Conservation (phyloP, 164 flowering plant species). For the Stephania japonica region DNA sequence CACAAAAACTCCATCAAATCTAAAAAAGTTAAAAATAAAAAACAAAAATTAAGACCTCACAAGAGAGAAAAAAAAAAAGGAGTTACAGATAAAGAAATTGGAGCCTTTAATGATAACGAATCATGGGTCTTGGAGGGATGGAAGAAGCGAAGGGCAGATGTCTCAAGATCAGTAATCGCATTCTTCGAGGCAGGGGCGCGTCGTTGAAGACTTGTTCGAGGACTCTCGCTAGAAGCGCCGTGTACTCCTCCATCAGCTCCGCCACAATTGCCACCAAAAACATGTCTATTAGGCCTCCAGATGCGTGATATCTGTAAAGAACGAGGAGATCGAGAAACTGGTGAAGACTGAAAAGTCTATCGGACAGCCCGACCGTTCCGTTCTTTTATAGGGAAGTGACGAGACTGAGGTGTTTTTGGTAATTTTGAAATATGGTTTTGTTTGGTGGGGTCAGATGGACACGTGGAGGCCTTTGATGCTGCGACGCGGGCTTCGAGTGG, state of each 20-base stretch:
- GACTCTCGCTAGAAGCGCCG: slow-evolving; percentile 48
- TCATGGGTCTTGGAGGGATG: slow-evolving; percentile 7
- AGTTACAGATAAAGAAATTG: too few species aligned
- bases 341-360: not conserved
- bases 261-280: slow-evolving; percentile 59
- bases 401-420: not conserved
- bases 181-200: slow-evolving; percentile 62
- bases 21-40: not conserved
- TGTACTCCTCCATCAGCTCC: slow-evolving; percentile 72
- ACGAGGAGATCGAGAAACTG: not conserved
- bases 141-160: slow-evolving; percentile 49
- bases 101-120: not conserved
- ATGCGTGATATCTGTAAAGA: not conserved
- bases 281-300: slow-evolving; percentile 30
- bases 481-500: not conserved
- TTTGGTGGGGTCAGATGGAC: not conserved
- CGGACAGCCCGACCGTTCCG: not conserved
- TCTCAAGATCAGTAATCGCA: slow-evolving; percentile 53
- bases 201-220: slow-evolving; percentile 48
- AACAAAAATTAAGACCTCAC: not conserved
- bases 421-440: not conserved
- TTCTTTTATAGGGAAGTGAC: not conserved
- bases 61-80: too few species aligned
- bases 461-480: not conserved
- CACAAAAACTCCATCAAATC: not conserved